phyloP scores from a whole-genome alignment of 805 yeast genomes.

The Nakazawaea sp. region DNA sequence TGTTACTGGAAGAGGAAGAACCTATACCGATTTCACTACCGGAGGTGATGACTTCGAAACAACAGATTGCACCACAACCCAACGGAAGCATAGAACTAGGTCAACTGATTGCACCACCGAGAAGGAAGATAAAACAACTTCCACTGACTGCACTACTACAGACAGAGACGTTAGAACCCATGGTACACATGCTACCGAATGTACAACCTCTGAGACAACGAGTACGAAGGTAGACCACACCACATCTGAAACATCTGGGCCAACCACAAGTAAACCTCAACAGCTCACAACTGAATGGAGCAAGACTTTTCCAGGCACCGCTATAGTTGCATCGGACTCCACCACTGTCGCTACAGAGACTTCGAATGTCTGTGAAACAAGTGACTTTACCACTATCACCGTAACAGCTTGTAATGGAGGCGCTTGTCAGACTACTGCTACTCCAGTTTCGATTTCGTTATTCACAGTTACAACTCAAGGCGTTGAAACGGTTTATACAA shows the following conservation, averaged over 20 bases:
- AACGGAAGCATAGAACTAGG: neutral
- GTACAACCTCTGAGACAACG: neutral
- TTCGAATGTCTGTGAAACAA: neutral
- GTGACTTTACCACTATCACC: neutral
- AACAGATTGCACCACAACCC: neutral
- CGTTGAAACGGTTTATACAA: conserved; percentile 3
- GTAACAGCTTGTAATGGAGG: conserved; percentile 4
- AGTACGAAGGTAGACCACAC: no score
- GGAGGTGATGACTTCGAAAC: no score
- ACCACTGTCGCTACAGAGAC: neutral
- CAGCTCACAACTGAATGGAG: no score
- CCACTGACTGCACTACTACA: neutral
- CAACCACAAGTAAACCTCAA: no score
- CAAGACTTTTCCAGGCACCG: neutral
- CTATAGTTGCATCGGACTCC: neutral
- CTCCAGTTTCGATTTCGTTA: conserved; percentile 1
- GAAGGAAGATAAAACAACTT: no score
- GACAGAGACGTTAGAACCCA: neutral
- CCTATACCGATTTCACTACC: no score
- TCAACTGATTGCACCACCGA: neutral
- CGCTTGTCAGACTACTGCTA: conserved; percentile 1
- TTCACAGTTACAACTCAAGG: conserved; percentile 6
- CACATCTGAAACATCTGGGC: no score
- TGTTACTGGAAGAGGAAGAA: neutral
- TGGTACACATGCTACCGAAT: neutral